Conservation (phyloP, 768 basidiomycete species). For the Leucocoprinus leucothites region DNA sequence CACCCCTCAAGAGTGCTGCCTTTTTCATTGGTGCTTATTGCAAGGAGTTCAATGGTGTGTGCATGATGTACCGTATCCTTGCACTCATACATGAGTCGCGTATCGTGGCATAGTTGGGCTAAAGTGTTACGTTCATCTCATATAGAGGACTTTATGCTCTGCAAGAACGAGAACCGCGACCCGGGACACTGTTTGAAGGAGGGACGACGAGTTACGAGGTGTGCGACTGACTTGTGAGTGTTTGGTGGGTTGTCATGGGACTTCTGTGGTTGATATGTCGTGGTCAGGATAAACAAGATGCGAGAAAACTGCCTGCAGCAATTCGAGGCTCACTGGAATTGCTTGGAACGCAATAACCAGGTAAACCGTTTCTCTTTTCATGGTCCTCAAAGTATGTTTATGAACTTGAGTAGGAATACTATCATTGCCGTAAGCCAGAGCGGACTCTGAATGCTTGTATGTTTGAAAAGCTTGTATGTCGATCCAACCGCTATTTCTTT, state of each 20-base stretch:
- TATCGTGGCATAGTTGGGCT: conserved; percentile 1
- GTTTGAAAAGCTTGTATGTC: conserved; percentile 90
- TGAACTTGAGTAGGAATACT: conserved; percentile 63
- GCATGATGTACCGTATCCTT: neutral
- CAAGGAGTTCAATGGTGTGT: conserved; percentile 93
- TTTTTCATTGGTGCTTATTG: conserved; percentile 97
- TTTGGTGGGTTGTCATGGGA: neutral
- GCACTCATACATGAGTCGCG: neutral
- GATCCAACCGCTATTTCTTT: neutral
- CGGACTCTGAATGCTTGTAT: conserved; percentile 88
- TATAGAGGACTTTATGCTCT: conserved; percentile 71
- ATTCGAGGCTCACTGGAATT: conserved; percentile 92
- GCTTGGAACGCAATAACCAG: conserved; percentile 93
- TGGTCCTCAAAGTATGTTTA: neutral
- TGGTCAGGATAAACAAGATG: conserved; percentile 83
- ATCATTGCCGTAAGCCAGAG: conserved; percentile 86
- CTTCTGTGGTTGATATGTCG: neutral
- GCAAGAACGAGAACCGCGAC: conserved; percentile 89
- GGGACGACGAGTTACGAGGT: conserved; percentile 92
- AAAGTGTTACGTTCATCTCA: neutral
- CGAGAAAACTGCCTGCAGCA: conserved; percentile 84
- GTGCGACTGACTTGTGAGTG: conserved; percentile 89
- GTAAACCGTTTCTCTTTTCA: too few species aligned
- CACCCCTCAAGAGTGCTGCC: conserved; percentile 91
- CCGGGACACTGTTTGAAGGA: conserved; percentile 95